Evolutionary conservation across 495 filamentous ascomycete genomes (phyloP), one percentile per base, ranked within the genome.

Genomic region (Bryoglossum gracile): DNA sequence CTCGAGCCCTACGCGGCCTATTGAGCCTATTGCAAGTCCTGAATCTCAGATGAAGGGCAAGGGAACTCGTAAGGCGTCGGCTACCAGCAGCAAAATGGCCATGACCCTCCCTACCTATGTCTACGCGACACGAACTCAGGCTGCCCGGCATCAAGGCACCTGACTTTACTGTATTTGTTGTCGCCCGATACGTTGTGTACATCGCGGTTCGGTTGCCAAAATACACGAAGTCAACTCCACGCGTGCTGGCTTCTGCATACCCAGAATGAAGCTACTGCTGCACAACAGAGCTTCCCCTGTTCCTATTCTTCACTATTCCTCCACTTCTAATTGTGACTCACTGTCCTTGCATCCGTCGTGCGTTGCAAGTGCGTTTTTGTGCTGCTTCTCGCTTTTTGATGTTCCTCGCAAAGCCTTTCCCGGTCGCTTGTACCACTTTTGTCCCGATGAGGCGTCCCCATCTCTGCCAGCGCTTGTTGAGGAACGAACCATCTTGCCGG

Each of bases 401-500:
- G 33, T 33, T 18, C 4, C 14, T 26, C 11, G 16, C 13, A n/a
- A 25, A n/a, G 9, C 24, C 13, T 13, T 11, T 1, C 16, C 26
- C 22, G 13, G 13, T 33, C 24, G 39, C 19, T 11, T 21, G 19
- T 25, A 19, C 33, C 26, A 18, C 33, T 35, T 5, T 21, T 28
- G 28, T 32, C 26, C 43, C 50, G 41, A 43, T 38, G 23, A 17
- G 16, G 47, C 33, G 25, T 36, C 30, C 23, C 37, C n/a, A 18
- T 8, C 34, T 39, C 22, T 10, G 30, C n/a, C n/a, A 51, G 56
- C 56, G 56, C 19, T 40, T 51, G 42, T 34, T 53, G 53, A 51
- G 22, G 50, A 47, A 43, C 57, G 50, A 60, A 54, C 57, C 57
- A 60, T 60, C 36, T 53, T 45, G 57, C 43, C 50, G 2, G 13